Evolutionary conservation across 805 yeast genomes (phyloP).

Genomic region (Vanderwaltozyma verrucispora): DNA sequence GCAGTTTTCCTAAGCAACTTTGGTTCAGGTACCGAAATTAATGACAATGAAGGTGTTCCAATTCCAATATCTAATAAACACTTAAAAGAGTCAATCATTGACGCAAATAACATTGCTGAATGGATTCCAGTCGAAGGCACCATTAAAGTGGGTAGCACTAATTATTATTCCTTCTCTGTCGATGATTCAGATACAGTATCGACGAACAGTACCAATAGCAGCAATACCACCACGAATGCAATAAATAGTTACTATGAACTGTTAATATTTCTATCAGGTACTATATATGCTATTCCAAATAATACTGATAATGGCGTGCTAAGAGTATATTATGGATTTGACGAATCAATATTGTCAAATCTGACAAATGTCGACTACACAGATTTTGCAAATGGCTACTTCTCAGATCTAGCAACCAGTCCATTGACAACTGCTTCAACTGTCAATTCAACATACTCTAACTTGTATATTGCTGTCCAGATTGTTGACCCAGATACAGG

Average conservation of each 20-base stretch:
- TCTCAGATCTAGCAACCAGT: conserved; percentile 22
- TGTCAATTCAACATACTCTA: conserved; percentile 14
- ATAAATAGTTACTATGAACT: conserved; percentile 15
- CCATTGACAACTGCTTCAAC: conserved; percentile 9
- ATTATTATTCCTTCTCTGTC: conserved; percentile 17
- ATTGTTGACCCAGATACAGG: conserved; percentile 17
- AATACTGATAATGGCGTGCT: conserved; percentile 11
- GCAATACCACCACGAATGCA: background rate
- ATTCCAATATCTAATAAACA: background rate
- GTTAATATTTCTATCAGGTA: conserved; percentile 28
- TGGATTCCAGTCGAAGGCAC: conserved; percentile 27
- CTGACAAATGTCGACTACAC: conserved; percentile 7
- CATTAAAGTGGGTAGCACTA: conserved; percentile 17
- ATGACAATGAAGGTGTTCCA: no score
- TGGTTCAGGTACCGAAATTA: no score
- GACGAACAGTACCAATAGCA: background rate
- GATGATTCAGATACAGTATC: conserved; percentile 5
- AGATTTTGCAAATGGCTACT: conserved; percentile 21
- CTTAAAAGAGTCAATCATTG: conserved; percentile 1
- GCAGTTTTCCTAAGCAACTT: no score
- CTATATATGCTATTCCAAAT: conserved; percentile 24
- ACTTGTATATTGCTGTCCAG: conserved; percentile 19
- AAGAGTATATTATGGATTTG: conserved; percentile 20
- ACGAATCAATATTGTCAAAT: conserved; percentile 13
- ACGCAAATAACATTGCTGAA: conserved; percentile 23